Conservation (phyloP, 78 protist genomes). For the Thecamonas trahens region DNA sequence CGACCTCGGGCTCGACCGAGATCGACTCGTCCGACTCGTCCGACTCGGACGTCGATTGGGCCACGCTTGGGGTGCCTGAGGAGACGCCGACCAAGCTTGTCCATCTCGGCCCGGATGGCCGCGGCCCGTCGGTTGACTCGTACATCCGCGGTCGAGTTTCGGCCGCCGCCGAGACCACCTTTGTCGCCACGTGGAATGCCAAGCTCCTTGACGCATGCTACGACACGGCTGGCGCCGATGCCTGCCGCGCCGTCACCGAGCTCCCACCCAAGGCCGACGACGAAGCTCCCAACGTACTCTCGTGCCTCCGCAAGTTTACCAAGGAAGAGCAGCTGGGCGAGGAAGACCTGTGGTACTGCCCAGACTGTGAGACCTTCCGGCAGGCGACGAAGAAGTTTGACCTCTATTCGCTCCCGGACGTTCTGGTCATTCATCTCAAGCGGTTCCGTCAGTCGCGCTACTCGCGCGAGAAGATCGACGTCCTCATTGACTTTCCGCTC, state of each 20-base stretch:
- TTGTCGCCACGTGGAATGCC: too few species aligned
- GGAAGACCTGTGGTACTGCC: slow-evolving; percentile 62
- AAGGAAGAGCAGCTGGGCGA: slow-evolving; percentile 35
- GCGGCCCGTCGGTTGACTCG: too few species aligned
- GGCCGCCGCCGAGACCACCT: too few species aligned
- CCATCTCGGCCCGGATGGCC: too few species aligned
- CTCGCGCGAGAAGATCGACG: slow-evolving; percentile 61
- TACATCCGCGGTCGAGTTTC: too few species aligned
- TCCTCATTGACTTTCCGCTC: slow-evolving; percentile 65
- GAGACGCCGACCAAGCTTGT: too few species aligned
- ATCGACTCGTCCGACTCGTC: too few species aligned
- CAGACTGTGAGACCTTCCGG: slow-evolving; percentile 54
- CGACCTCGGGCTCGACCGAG: too few species aligned
- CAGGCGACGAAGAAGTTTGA: slow-evolving; percentile 62
- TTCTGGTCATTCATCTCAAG: slow-evolving; percentile 81
- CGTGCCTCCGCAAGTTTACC: slow-evolving; percentile 42
- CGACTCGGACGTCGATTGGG: too few species aligned
- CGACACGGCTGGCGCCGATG: too few species aligned
- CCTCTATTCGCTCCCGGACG: slow-evolving; percentile 81
- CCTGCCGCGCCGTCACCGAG: neutral
- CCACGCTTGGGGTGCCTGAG: too few species aligned
- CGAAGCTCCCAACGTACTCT: slow-evolving; percentile 5
- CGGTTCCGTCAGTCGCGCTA: slow-evolving; percentile 54
- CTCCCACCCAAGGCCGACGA: neutral
- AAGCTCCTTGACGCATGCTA: too few species aligned